Conservation (phyloP, 2,329 filamentous ascomycete genomes). For the Diplodia corticola region DNA sequence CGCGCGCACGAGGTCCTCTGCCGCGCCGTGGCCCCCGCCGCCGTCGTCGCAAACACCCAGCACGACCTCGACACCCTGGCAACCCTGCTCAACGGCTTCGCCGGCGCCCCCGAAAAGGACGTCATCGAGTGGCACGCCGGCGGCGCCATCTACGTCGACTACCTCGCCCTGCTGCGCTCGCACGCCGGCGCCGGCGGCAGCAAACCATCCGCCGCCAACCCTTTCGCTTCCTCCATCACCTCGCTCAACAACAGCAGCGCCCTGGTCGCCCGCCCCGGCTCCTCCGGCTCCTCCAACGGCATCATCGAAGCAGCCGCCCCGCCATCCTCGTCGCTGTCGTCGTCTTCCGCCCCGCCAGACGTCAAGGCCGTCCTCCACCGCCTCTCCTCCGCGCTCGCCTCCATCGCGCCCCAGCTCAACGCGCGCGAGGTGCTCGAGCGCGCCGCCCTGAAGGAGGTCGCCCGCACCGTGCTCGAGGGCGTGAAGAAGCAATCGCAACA, state of each 20-base stretch:
- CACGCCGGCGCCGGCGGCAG: conserved; percentile 1
- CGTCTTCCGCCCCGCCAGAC: not conserved
- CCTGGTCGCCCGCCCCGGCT: conserved; percentile 24
- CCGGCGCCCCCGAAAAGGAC: conserved; percentile 25
- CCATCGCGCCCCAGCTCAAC: conserved; percentile 43
- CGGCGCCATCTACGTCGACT: conserved; percentile 75
- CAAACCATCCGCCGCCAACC: conserved; percentile 33
- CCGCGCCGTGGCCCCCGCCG: conserved; percentile 74
- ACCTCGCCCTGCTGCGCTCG: conserved; percentile 51
- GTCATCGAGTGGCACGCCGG: conserved; percentile 70
- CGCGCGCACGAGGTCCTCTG: conserved; percentile 85
- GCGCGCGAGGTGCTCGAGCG: conserved; percentile 53
- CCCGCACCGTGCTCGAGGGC: conserved; percentile 46
- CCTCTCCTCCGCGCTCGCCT: conserved; percentile 39
- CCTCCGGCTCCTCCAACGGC: conserved; percentile 18
- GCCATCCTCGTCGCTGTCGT: not conserved
- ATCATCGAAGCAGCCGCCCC: not conserved
- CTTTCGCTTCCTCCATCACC: conserved; percentile 32
- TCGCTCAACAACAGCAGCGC: not conserved
- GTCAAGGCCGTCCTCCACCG: conserved; percentile 30
- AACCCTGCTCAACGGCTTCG: conserved; percentile 70
- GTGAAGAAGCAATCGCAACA: not conserved
- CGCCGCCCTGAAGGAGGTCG: conserved; percentile 82
- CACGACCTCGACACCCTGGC: conserved; percentile 72
- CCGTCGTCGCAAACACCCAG: conserved; percentile 65